These are phyloP conservation scores for Ganoderma leucocontextum DNA, from an alignment of 1,284 basidiomycete species.

Conservation along the genomic window DNA sequence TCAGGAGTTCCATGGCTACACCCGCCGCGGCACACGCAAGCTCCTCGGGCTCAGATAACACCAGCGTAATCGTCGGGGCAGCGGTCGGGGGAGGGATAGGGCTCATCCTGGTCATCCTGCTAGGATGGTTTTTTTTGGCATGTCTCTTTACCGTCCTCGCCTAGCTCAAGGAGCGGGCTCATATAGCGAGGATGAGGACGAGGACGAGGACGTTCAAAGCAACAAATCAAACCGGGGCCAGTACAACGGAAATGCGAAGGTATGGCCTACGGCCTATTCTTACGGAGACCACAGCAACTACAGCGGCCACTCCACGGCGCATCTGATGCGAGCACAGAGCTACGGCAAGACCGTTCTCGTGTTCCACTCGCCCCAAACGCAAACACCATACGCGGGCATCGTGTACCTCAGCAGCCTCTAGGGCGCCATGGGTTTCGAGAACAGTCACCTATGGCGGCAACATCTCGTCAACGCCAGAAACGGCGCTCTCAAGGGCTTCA, in stretches of 20 bases:
- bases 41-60: not conserved
- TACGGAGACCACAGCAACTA: not conserved
- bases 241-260: not conserved
- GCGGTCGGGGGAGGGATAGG: not conserved
- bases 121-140: not conserved
- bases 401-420: too few relatives aligned
- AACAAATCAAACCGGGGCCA: not conserved
- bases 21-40: not conserved
- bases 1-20: not conserved
- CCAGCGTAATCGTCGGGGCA: not conserved
- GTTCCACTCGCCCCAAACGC: not conserved
- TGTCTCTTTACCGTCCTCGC: not conserved
- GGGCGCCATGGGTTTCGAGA: too few relatives aligned
- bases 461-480: too few relatives aligned
- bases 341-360: not conserved
- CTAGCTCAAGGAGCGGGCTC: not conserved
- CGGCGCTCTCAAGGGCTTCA: not conserved
- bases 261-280: not conserved
- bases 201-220: not conserved
- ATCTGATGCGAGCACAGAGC: not conserved
- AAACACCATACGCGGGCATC: not conserved
- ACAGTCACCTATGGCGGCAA: too few relatives aligned
- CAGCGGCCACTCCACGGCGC: not conserved
- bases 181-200: not conserved
- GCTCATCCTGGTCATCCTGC: not conserved